phyloP scores from a whole-genome alignment of 352 stramenopile genomes.

The Phytophthora tentaculata region DNA sequence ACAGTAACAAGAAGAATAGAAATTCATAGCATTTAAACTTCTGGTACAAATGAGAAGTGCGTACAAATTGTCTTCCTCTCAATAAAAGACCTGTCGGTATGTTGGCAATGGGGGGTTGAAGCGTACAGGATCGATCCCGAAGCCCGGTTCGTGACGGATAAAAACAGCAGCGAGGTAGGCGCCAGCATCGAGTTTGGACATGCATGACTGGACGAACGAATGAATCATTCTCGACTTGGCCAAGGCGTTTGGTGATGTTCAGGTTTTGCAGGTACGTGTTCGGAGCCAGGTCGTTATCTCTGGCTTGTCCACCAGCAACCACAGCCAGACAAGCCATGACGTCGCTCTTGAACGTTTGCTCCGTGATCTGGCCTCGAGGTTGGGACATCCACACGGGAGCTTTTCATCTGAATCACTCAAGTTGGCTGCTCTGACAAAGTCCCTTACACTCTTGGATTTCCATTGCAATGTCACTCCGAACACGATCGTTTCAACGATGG shows the following conservation, averaged over 20 bases:
- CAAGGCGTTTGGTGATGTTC: conserved; percentile 35
- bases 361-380: conserved; percentile 27
- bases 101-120: conserved; percentile 10
- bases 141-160: conserved; percentile 18
- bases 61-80: not conserved
- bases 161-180: conserved; percentile 23
- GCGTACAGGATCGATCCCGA: conserved; percentile 10
- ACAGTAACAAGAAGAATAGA: conserved; percentile 18
- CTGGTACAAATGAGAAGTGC: not conserved
- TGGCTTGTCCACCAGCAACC: conserved; percentile 30
- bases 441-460: conserved; percentile 23
- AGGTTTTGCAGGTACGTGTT: conserved; percentile 35
- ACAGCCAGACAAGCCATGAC: conserved; percentile 24
- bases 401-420: not conserved
- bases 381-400: conserved; percentile 31
- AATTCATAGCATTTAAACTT: conserved; percentile 16
- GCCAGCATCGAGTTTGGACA: conserved; percentile 23
- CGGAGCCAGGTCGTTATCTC: conserved; percentile 29
- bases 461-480: conserved; percentile 31
- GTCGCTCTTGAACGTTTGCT: conserved; percentile 30
- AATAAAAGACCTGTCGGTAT: conserved; percentile 14
- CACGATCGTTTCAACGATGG: conserved; percentile 16
- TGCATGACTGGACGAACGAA: conserved; percentile 44
- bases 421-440: conserved; percentile 33
- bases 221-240: conserved; percentile 43